Conservation (phyloP, 257 asterid species). For the Henckelia pumila region DNA sequence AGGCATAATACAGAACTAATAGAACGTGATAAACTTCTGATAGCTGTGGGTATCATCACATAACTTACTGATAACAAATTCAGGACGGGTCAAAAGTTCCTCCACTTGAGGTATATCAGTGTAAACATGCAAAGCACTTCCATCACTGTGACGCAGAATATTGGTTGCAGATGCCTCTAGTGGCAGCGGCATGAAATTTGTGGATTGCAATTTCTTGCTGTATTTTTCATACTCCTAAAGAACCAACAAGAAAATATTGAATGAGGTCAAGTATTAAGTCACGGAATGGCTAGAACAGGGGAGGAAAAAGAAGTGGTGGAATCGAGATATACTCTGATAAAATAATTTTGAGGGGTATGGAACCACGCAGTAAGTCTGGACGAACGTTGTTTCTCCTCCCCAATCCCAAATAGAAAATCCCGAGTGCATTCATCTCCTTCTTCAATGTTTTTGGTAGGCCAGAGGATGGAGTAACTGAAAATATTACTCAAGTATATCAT, state of each 20-base stretch:
- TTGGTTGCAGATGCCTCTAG: conserved; percentile 38
- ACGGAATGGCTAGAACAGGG: too few species aligned
- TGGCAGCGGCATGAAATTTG: conserved; percentile 36
- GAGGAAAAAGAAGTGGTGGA: not conserved
- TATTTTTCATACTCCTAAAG: conserved; percentile 69
- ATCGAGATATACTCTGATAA: conserved; percentile 54
- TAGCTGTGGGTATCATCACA: conserved; percentile 9
- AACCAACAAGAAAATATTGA: conserved; percentile 20
- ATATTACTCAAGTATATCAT: conserved; percentile 20
- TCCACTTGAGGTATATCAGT: conserved; percentile 86
- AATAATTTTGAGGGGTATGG: conserved; percentile 82
- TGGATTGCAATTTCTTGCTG: conserved; percentile 44
- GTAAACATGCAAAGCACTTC: conserved; percentile 67
- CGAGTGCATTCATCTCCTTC: conserved; percentile 87
- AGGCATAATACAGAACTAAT: conserved; percentile 12
- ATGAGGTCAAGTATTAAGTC: not conserved
- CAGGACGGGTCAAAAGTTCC: conserved; percentile 82
- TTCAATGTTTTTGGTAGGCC: conserved; percentile 64
- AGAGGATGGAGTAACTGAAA: conserved; percentile 82
- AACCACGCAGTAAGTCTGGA: conserved; percentile 99
- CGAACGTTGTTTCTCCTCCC: conserved; percentile 91
- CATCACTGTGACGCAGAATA: conserved; percentile 40
- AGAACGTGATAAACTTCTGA: conserved; percentile 15
- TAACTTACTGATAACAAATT: conserved; percentile 70
- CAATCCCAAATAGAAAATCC: conserved; percentile 80